Evolutionary conservation across 306 rosid genomes (phyloP), one percentile per base, ranked within the genome.

Genomic region (Mucuna pruriens): DNA sequence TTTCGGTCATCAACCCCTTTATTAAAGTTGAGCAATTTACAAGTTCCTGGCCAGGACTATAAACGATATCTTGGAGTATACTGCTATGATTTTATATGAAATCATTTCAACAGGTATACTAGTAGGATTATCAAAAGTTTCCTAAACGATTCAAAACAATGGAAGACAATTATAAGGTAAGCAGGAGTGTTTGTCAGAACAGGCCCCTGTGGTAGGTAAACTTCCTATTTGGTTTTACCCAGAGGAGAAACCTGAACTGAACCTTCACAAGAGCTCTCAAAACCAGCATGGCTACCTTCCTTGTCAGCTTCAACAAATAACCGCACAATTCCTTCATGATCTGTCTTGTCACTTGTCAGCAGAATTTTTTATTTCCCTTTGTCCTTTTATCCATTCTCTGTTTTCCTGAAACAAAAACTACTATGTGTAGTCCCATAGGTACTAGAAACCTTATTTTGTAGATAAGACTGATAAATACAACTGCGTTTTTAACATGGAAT

Each of bases 1-100:
- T 25, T 71, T 2, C 2, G 42, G 16, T 26, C 44, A 46, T 71
- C 44, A 71, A 46, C 44, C 25, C n/a, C 44, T 46, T 16, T 15
- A 46, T 26, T 6, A 33, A 52, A 54, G 13, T 22, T 55, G 36
- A 38, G 68, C 68, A 39, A 25, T 15, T 36, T 22, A 38, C 4
- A 58, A 23, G 12, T 75, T 39, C 79, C 69, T 23, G 10, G 17
- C 6, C 42, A 0, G 69, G 57, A 57, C 42, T 58, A 2, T 16
- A 42, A 12, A 19, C 19, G 80, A 76, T 61, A 26, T 55, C 44
- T 29, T 61, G 58, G 61, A 44, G 46, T 7, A 16, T n/a, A 15
- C 11, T 31, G 40, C 69, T 26, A 76, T 44, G 20, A 20, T 42
- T 76, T 54, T 44, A 45, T 44, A 54, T 76, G 38, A 34, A 75